Percentiles rank a stretch among this genome's conserved stretches.
These are phyloP conservation scores for Stylosanthes scabra DNA, from an alignment of 331 rosid species.

Conservation along the genomic window DNA sequence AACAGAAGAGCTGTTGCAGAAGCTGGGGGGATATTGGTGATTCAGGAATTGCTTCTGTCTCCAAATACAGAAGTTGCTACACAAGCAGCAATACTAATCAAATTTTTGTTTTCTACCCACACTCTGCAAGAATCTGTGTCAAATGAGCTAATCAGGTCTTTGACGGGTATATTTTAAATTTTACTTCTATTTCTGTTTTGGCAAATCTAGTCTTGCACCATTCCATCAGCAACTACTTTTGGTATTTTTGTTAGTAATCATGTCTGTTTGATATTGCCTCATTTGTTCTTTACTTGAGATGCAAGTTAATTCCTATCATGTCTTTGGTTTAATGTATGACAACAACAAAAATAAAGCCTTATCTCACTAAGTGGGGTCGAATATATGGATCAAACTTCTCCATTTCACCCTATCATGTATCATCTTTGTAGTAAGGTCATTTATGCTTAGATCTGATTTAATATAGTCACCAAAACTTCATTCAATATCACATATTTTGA, in stretches of 20 bases:
- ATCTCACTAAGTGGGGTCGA: too few relatives aligned
- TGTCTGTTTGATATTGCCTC: slow-evolving; percentile 15
- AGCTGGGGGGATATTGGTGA: slow-evolving; percentile 96
- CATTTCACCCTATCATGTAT: too few relatives aligned
- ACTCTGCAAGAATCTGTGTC: slow-evolving; percentile 95
- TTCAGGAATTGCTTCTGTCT: slow-evolving; percentile 92
- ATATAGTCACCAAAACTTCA: slow-evolving; percentile 1
- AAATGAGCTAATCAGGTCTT: slow-evolving; percentile 91
- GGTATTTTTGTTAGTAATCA: slow-evolving; percentile 30
- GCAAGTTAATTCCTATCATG: slow-evolving; percentile 24
- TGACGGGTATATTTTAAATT: slow-evolving; percentile 71
- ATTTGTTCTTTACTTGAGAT: slow-evolving; percentile 11
- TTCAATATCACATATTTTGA: slow-evolving; percentile 11
- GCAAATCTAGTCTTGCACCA: not conserved
- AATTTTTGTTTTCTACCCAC: slow-evolving; percentile 92
- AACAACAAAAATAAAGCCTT: too few relatives aligned
- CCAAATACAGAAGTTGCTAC: slow-evolving; percentile 78
- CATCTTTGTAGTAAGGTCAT: too few relatives aligned
- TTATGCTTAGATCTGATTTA: not conserved
- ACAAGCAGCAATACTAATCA: slow-evolving; percentile 90
- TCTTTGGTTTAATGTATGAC: slow-evolving; percentile 10
- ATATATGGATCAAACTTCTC: too few relatives aligned
- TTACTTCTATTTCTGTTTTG: slow-evolving; percentile 14
- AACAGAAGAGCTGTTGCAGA: slow-evolving; percentile 98
- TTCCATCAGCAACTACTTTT: slow-evolving; percentile 25